Evolutionary conservation across 2,329 filamentous ascomycete genomes (phyloP).

Genomic region (Microdochium bolleyi): DNA sequence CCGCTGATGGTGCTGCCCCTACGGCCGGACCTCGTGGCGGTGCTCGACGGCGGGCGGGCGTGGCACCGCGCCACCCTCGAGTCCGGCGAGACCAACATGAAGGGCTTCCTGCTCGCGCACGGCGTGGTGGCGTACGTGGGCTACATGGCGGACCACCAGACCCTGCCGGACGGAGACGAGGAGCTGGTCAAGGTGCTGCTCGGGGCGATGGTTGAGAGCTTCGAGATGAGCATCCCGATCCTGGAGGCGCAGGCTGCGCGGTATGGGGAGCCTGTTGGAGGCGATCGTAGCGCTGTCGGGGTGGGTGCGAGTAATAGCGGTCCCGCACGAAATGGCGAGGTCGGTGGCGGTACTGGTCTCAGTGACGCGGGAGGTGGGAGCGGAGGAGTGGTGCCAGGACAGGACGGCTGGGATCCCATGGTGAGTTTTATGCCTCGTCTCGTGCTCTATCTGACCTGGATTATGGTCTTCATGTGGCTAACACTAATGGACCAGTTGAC

Average conservation of each 20-base stretch:
- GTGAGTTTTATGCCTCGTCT: not conserved
- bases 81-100: slow-evolving; percentile 46
- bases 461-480: not conserved
- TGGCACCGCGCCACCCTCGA: slow-evolving; percentile 32
- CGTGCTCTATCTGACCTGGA: not conserved
- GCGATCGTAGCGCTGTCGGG: not conserved
- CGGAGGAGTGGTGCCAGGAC: not conserved
- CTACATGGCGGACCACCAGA: not conserved
- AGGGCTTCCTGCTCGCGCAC: slow-evolving; percentile 35
- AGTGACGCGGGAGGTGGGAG: not conserved
- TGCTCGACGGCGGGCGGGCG: slow-evolving; percentile 27
- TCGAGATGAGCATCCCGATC: not conserved
- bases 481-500: not conserved
- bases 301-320: not conserved
- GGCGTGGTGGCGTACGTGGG: not conserved
- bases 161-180: not conserved
- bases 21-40: slow-evolving; percentile 20
- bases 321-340: not conserved
- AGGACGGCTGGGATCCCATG: not conserved
- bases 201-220: not conserved
- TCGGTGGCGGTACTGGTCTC: not conserved
- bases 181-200: not conserved
- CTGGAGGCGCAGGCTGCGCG: not conserved
- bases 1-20: slow-evolving; percentile 15
- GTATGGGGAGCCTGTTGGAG: not conserved